Evolutionary conservation across 2,329 filamentous ascomycete species (phyloP).

Genomic region (Aspergillus ustus): DNA sequence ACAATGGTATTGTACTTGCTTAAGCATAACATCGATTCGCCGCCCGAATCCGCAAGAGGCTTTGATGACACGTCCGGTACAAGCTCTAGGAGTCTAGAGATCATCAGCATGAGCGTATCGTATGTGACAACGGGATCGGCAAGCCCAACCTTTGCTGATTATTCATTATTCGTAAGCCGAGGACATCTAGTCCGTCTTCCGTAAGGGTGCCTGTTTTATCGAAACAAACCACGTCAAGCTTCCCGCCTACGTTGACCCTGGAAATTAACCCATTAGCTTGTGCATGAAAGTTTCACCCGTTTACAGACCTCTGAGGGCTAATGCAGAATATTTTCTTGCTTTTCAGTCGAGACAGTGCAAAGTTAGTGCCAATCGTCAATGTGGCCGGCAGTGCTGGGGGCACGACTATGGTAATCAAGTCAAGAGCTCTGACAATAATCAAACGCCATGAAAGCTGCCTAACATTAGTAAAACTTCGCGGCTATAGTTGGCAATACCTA

Average conservation of each 20-base stretch:
- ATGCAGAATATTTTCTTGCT: slow-evolving; percentile 95
- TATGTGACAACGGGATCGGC: not conserved
- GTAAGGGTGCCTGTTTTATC: slow-evolving; percentile 99
- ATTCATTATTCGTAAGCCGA: slow-evolving; percentile 82
- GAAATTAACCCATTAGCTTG: not conserved
- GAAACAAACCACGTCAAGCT: slow-evolving; percentile 94
- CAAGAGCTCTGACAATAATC: slow-evolving; percentile 88
- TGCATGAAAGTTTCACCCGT: not conserved
- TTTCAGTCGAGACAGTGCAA: slow-evolving; percentile 84
- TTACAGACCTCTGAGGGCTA: slow-evolving; percentile 73
- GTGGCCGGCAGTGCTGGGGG: slow-evolving; percentile 94
- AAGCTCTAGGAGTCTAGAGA: slow-evolving; percentile 71
- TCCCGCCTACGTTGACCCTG: slow-evolving; percentile 92
- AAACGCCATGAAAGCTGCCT: slow-evolving; percentile 76
- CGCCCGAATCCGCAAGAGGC: slow-evolving; percentile 57
- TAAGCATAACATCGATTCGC: slow-evolving; percentile 64
- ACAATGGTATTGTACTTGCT: slow-evolving; percentile 71
- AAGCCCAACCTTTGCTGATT: slow-evolving; percentile 53
- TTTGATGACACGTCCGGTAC: slow-evolving; percentile 65
- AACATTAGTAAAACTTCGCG: slow-evolving; percentile 24
- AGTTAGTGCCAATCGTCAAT: slow-evolving; percentile 94
- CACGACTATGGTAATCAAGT: slow-evolving; percentile 96
- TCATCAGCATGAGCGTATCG: slow-evolving; percentile 21
- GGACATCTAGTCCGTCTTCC: slow-evolving; percentile 91
- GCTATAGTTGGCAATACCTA: slow-evolving; percentile 33